Evolutionary conservation across 305 asterid genomes (phyloP).

Genomic region (Fraxinus ornus): DNA sequence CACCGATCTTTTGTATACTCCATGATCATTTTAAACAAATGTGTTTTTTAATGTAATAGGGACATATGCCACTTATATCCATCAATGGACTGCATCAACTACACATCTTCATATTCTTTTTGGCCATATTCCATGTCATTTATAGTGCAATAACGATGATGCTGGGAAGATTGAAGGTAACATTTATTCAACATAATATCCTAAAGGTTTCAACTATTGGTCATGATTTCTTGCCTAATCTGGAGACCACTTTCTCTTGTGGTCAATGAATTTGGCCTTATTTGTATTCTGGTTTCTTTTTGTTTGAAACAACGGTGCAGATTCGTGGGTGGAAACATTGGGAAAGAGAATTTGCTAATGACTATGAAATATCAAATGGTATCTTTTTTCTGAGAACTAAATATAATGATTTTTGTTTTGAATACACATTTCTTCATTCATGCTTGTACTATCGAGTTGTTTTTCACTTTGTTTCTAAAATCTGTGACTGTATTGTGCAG

Average conservation of each 20-base stretch:
- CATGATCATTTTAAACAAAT: background rate
- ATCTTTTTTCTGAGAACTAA: background rate
- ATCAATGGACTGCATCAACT: slow-evolving; percentile 44
- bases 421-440: background rate
- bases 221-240: background rate
- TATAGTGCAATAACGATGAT: slow-evolving; percentile 44
- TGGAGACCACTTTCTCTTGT: background rate
- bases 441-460: background rate
- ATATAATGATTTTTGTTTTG: background rate
- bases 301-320: slow-evolving; percentile 27
- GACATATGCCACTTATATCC: slow-evolving; percentile 41
- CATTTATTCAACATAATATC: background rate
- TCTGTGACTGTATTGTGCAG: slow-evolving; percentile 26
- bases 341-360: slow-evolving; percentile 52
- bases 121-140: slow-evolving; percentile 47
- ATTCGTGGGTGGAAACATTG: slow-evolving; percentile 94
- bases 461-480: background rate
- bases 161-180: slow-evolving; percentile 44
- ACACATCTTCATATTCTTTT: slow-evolving; percentile 52
- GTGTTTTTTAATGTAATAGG: slow-evolving; percentile 23
- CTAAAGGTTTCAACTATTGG: background rate
- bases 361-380: slow-evolving; percentile 53
- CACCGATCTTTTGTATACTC: background rate
- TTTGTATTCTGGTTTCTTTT: background rate
- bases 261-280: background rate